phyloP scores from a whole-genome alignment of 805 yeast species.

The Kazachstania taianensis region DNA sequence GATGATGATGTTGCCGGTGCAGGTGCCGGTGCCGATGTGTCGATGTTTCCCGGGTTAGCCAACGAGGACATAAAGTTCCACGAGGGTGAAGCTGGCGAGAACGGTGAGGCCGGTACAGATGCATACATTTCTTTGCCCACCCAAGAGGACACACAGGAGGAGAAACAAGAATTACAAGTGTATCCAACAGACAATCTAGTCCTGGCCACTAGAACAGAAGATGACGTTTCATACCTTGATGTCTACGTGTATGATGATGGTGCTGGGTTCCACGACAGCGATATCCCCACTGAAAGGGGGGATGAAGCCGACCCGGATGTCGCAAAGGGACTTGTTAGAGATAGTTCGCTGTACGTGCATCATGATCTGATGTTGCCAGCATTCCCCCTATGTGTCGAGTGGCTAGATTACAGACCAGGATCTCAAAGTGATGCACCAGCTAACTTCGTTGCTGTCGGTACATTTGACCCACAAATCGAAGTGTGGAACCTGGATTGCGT shows the following conservation, averaged over 20 bases:
- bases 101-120: conserved; percentile 33
- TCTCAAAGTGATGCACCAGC: conserved; percentile 46
- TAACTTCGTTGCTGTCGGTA: conserved; percentile 92
- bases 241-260: conserved; percentile 93
- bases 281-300: conserved; percentile 52
- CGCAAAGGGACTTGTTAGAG: conserved; percentile 63
- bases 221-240: conserved; percentile 83
- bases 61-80: conserved; percentile 48
- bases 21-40: conserved; percentile 49
- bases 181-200: conserved; percentile 85
- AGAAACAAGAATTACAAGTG: conserved; percentile 73
- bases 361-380: conserved; percentile 96
- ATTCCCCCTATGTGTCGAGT: conserved; percentile 92
- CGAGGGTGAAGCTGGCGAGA: too few species aligned
- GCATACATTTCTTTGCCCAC: conserved; percentile 38
- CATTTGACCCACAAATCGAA: conserved; percentile 95
- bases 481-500: conserved; percentile 90
- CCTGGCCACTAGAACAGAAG: conserved; percentile 90
- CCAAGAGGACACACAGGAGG: conserved; percentile 56
- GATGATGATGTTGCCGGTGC: conserved; percentile 50
- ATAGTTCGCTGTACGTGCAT: conserved; percentile 75
- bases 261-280: conserved; percentile 67
- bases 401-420: conserved; percentile 73
- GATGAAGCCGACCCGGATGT: conserved; percentile 65
- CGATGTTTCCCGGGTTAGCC: conserved; percentile 64